These are phyloP conservation scores for Plasmodium coatneyi DNA, from an alignment of 169 alveolate genomes.

Conservation along the genomic window DNA sequence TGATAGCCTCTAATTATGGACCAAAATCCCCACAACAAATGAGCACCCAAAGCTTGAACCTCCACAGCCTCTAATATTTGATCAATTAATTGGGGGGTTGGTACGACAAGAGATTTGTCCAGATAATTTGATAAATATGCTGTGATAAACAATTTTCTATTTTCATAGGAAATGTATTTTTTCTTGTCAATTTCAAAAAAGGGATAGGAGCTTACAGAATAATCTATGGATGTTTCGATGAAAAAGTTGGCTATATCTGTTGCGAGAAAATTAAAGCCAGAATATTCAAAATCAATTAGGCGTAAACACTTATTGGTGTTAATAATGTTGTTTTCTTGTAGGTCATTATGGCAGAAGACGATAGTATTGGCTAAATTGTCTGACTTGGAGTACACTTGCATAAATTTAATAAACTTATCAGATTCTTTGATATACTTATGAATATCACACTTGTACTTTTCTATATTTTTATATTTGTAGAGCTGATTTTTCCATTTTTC, in stretches of 20 bases:
- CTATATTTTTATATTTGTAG: slow-evolving; percentile 33
- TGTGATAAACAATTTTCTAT: slow-evolving; percentile 78
- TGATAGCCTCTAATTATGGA: slow-evolving; percentile 75
- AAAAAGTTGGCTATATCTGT: slow-evolving; percentile 85
- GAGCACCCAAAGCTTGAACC: slow-evolving; percentile 81
- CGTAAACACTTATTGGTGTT: slow-evolving; percentile 76
- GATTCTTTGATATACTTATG: slow-evolving; percentile 51
- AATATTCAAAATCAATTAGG: slow-evolving; percentile 85
- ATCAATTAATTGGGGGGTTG: slow-evolving; percentile 74
- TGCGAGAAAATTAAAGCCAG: slow-evolving; percentile 83
- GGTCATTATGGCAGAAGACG: slow-evolving; percentile 86
- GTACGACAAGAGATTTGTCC: slow-evolving; percentile 53
- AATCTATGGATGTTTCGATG: slow-evolving; percentile 81
- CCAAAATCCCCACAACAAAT: slow-evolving; percentile 86
- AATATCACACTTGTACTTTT: slow-evolving; percentile 41
- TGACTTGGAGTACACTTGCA: slow-evolving; percentile 50
- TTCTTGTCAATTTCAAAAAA: slow-evolving; percentile 76
- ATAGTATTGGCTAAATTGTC: slow-evolving; percentile 77
- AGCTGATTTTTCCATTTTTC: slow-evolving; percentile 73
- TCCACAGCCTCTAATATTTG: slow-evolving; percentile 78
- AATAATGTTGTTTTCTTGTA: slow-evolving; percentile 85
- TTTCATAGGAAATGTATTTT: slow-evolving; percentile 81
- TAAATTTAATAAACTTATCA: slow-evolving; percentile 52
- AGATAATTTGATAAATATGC: slow-evolving; percentile 80
- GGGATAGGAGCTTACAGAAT: slow-evolving; percentile 78